Conservation (phyloP, 1,139 yeast genomes). For the Kurtzmaniella quercitrusa region DNA sequence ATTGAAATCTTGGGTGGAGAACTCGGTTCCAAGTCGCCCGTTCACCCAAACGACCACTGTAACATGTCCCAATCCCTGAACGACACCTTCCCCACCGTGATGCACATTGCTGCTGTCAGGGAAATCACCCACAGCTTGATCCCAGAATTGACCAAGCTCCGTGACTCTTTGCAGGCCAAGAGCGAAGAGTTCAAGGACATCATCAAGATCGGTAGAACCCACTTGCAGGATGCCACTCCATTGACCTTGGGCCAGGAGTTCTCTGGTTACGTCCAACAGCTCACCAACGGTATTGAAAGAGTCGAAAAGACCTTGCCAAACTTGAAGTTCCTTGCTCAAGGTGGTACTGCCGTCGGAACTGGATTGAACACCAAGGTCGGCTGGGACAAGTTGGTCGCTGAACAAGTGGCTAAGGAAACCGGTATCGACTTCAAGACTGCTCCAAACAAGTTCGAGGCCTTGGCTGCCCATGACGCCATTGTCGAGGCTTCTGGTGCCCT, state of each 20-base stretch:
- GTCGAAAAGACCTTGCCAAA: slow-evolving; percentile 73
- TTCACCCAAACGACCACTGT: slow-evolving; percentile 97
- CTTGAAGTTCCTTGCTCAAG: slow-evolving; percentile 86
- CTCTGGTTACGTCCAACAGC: slow-evolving; percentile 92
- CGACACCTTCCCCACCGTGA: slow-evolving; percentile 98
- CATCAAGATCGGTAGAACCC: slow-evolving; percentile 98
- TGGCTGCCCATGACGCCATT: slow-evolving; percentile 97
- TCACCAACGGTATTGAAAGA: slow-evolving; percentile 85
- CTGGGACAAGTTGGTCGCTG: slow-evolving; percentile 80
- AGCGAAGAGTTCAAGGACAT: slow-evolving; percentile 79
- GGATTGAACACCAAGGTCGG: slow-evolving; percentile 93
- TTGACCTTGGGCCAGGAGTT: slow-evolving; percentile 97
- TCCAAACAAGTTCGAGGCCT: slow-evolving; percentile 97
- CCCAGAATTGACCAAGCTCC: slow-evolving; percentile 75
- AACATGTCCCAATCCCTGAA: slow-evolving; percentile 98
- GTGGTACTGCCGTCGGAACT: slow-evolving; percentile 99
- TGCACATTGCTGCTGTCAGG: slow-evolving; percentile 97
- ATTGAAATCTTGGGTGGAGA: slow-evolving; percentile 91
- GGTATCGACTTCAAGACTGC: slow-evolving; percentile 90
- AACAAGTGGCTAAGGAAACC: slow-evolving; percentile 73
- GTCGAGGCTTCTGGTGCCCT: slow-evolving; percentile 97
- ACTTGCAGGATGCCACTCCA: slow-evolving; percentile 97
- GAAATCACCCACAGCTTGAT: slow-evolving; percentile 73
- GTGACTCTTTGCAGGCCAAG: slow-evolving; percentile 72
- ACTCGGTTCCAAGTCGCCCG: slow-evolving; percentile 87